Evolutionary conservation across 768 basidiomycete genomes (phyloP).

Genomic region (Chalciporus sphaerocephalus): DNA sequence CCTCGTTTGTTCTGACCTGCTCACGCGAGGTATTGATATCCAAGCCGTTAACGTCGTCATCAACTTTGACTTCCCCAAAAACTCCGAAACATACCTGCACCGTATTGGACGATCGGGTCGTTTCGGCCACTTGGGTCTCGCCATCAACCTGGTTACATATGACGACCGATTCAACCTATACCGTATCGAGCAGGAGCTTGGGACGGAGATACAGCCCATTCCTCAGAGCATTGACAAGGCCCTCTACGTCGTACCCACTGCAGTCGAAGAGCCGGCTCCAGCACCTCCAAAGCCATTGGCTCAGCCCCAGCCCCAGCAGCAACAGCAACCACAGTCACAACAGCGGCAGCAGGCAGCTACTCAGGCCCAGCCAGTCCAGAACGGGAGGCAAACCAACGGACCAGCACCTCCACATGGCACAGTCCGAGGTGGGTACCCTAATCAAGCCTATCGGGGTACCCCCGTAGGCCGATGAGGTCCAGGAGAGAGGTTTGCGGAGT

Average conservation of each 20-base stretch:
- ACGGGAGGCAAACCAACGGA: slow-evolving; percentile 29
- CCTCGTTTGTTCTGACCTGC: slow-evolving; percentile 94
- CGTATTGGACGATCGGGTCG: slow-evolving; percentile 97
- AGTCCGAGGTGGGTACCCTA: slow-evolving; percentile 21
- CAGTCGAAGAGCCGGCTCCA: slow-evolving; percentile 41
- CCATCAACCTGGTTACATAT: slow-evolving; percentile 96
- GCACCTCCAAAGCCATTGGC: slow-evolving; percentile 39
- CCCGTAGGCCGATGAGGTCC: slow-evolving; percentile 26
- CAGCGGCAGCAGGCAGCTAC: slow-evolving; percentile 24
- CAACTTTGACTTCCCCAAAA: slow-evolving; percentile 99
- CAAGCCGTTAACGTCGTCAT: slow-evolving; percentile 99
- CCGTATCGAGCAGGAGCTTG: slow-evolving; percentile 96
- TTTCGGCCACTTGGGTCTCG: slow-evolving; percentile 94
- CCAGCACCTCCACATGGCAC: slow-evolving; percentile 19
- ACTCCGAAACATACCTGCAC: slow-evolving; percentile 97
- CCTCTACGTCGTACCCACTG: slow-evolving; percentile 84
- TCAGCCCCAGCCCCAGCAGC: slow-evolving; percentile 34
- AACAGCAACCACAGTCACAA: slow-evolving; percentile 23
- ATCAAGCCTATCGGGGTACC: slow-evolving; percentile 27
- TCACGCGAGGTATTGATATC: slow-evolving; percentile 99
- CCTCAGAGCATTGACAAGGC: slow-evolving; percentile 87
- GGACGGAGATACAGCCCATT: slow-evolving; percentile 96
- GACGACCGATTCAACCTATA: slow-evolving; percentile 98
- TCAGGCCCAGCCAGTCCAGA: slow-evolving; percentile 24
- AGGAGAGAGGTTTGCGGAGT: neutral